Conservation (phyloP, 2,329 filamentous ascomycete species). For the Pseudocercospora fijiensis region DNA sequence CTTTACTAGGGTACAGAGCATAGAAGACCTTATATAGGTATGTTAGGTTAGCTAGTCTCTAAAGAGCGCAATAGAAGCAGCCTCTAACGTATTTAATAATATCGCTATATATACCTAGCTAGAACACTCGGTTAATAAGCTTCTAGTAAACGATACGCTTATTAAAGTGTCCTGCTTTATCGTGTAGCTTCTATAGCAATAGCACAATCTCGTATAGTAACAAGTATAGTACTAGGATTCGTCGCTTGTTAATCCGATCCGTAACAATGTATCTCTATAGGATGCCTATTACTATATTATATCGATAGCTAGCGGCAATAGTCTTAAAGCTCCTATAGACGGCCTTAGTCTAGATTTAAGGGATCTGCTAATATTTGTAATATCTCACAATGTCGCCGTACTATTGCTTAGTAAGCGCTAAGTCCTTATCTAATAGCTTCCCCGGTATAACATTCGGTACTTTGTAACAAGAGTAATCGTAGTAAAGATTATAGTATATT, state of each 20-base stretch:
- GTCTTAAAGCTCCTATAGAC: neutral
- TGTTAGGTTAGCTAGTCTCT: neutral
- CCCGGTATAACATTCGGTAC: neutral
- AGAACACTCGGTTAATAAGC: neutral
- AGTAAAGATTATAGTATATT: neutral
- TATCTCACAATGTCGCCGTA: neutral
- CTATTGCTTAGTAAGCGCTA: neutral
- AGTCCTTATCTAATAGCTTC: neutral
- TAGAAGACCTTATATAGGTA: neutral
- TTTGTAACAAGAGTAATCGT: no score
- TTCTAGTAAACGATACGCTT: neutral
- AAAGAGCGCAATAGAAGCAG: neutral
- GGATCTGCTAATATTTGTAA: neutral
- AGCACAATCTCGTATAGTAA: neutral
- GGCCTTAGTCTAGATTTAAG: neutral
- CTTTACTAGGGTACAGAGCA: neutral
- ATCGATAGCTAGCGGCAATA: neutral
- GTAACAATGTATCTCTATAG: neutral
- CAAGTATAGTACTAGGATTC: no score
- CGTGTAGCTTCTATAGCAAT: neutral
- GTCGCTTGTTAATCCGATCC: neutral
- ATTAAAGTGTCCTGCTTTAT: neutral
- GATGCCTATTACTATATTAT: neutral
- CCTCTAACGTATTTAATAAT: neutral
- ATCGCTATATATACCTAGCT: conserved; percentile 1